phyloP scores from a whole-genome alignment of 2,329 filamentous ascomycete species.

The Keithomyces neogunnii region DNA sequence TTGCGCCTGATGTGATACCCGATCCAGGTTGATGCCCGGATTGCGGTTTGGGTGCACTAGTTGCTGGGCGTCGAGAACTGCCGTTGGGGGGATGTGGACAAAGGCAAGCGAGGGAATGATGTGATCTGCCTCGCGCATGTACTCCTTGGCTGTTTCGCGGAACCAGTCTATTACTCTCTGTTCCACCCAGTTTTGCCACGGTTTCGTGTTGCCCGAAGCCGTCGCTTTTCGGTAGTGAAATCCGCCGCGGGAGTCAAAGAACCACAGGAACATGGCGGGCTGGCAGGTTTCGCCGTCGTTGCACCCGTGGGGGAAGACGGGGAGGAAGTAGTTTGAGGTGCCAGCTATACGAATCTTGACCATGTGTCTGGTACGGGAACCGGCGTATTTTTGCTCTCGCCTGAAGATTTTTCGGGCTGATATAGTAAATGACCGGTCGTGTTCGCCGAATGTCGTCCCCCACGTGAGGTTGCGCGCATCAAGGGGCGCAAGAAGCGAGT shows the following conservation, averaged over 20 bases:
- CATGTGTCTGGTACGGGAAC: slow-evolving; percentile 22
- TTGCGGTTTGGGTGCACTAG: slow-evolving; percentile 25
- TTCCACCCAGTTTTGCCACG: slow-evolving; percentile 36
- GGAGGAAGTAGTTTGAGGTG: slow-evolving; percentile 38
- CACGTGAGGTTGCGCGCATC: slow-evolving; percentile 46
- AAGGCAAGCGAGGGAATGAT: slow-evolving; percentile 37
- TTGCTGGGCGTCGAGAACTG: slow-evolving; percentile 20
- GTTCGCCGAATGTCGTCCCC: slow-evolving; percentile 64
- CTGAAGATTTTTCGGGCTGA: slow-evolving; percentile 32
- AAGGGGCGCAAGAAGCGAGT: slow-evolving; percentile 50
- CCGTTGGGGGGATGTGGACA: slow-evolving; percentile 38
- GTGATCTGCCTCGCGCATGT: slow-evolving; percentile 21
- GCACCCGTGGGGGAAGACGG: slow-evolving; percentile 31
- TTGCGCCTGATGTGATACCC: slow-evolving; percentile 30
- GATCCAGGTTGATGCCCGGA: slow-evolving; percentile 37
- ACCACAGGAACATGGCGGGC: slow-evolving; percentile 52
- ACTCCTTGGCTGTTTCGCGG: slow-evolving; percentile 18
- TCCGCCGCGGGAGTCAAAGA: slow-evolving; percentile 60
- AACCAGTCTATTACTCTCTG: slow-evolving; percentile 36
- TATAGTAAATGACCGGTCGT: slow-evolving; percentile 53
- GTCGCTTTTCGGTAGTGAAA: slow-evolving; percentile 34
- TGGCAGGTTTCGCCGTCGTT: slow-evolving; percentile 6
- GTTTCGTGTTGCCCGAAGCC: slow-evolving; percentile 17
- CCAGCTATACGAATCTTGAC: slow-evolving; percentile 14
- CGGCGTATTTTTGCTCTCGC: slow-evolving; percentile 28